These are phyloP conservation scores for Aspergillus texensis DNA, from an alignment of 2,329 filamentous ascomycete species.

Conservation along the genomic window DNA sequence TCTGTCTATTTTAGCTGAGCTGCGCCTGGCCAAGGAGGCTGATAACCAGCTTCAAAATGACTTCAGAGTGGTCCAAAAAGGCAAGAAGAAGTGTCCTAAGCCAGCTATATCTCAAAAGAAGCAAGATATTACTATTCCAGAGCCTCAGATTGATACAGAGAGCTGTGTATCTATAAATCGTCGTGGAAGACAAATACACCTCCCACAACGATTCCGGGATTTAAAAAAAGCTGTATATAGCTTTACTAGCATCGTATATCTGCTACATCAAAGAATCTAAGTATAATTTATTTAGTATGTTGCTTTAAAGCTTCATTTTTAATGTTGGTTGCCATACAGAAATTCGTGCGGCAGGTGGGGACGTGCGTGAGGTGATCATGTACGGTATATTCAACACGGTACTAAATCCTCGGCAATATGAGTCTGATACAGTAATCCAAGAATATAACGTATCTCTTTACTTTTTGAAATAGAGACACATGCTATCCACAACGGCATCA, in stretches of 20 bases:
- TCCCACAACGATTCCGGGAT: neutral
- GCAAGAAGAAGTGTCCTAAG: too few species aligned
- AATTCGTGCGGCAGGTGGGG: neutral
- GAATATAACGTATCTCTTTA: neutral
- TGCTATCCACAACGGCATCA: neutral
- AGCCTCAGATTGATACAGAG: neutral
- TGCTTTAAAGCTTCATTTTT: too few species aligned
- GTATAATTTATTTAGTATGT: neutral
- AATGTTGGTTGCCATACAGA: too few species aligned
- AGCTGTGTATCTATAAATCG: neutral
- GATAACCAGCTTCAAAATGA: too few species aligned
- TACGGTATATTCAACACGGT: too few species aligned
- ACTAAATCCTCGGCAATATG: neutral
- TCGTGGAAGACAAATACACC: slow-evolving; percentile 25
- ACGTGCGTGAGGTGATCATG: too few species aligned
- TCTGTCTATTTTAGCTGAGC: slow-evolving; percentile 2
- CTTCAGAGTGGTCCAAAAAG: too few species aligned
- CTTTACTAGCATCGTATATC: too few species aligned
- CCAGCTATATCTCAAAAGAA: too few species aligned
- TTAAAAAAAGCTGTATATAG: neutral
- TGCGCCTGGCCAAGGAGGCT: neutral
- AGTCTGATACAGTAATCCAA: neutral
- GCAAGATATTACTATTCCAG: neutral
- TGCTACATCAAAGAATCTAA: neutral
- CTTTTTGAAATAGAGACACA: neutral